Base-by-base conservation (phyloP, 208 protist species). In the Acanthamoeba healyi region DNA sequence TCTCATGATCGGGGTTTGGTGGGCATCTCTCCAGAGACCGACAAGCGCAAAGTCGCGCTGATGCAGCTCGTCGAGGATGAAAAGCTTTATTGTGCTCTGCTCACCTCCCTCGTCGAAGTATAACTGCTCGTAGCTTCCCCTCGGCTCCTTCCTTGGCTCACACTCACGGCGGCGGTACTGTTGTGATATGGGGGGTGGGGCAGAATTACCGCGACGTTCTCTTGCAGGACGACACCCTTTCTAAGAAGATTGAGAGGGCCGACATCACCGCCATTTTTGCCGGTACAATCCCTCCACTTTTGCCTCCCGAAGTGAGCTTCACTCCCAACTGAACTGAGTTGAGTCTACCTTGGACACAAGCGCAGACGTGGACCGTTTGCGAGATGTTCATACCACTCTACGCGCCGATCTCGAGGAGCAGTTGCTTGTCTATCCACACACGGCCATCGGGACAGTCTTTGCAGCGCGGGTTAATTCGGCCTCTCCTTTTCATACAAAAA, bases 61-160 rank as follows among this genome's bases (percentile, higher is more conserved):
- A 89, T 89, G 81, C 44, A 89, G 54, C 44, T 89, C 17, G 46
- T 89, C 46, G 81, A 58, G 19, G 81, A 89, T 29, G 81, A 89
- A 42, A 34, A 65, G 19, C 34, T 67, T 7, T 89, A 89, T 49
- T 40, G 51, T 42, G 29, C 5, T 6, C 51, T 89, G 17, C 44
- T 89, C 19, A 40, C 44, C 9, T 89, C 81, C 6, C 54, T 89
- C 6, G 17, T 65, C 14, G 81, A 89, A n/a, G 81, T 65, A 42
- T 49, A 4, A 4, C 12, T 12, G 7, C 12, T 49, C 81, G 46
- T 44, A 2, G 6, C 32, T 40, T 22, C 26, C 14, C 38, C 74
- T 86, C 74, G 38, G 7, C 17, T 26, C 5, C 14, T n/a, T 44
- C 38, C 26, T 77, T 12, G 7, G 44, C 44, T 49, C 44, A 4